Percentiles rank a stretch among this genome's conserved stretches.
Evolutionary conservation across 2,329 filamentous ascomycete species (phyloP).

Genomic region (Claviceps sp.): DNA sequence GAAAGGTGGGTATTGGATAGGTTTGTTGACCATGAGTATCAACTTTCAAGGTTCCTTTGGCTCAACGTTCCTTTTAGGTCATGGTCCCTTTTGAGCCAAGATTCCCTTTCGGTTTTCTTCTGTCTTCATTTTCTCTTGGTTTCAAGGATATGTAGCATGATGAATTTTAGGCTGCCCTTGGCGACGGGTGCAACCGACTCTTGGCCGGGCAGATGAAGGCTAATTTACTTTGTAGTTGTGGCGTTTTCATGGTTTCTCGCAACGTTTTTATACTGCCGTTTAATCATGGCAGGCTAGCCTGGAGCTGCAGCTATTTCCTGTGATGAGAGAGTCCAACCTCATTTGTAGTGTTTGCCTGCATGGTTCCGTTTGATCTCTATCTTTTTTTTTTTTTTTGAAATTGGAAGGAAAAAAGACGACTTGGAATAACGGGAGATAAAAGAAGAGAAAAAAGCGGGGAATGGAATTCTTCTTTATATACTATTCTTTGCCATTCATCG

Average conservation of each 20-base stretch:
- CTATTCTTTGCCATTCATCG: not conserved
- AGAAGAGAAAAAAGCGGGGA: not conserved
- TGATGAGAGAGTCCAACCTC: not conserved
- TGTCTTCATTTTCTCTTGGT: not conserved
- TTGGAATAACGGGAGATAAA: not conserved
- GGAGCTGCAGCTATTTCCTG: not conserved
- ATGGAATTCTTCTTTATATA: not conserved
- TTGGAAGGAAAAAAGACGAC: not conserved
- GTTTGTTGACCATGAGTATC: not conserved
- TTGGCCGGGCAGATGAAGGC: not conserved
- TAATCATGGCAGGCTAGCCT: not conserved
- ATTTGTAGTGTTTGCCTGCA: not conserved
- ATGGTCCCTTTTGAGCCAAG: no score
- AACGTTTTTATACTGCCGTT: not conserved
- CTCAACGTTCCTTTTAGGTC: no score
- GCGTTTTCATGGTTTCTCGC: not conserved
- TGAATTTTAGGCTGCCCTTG: not conserved
- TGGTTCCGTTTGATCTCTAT: no score
- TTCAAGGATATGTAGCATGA: not conserved
- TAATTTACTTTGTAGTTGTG: not conserved
- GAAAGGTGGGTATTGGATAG: not conserved
- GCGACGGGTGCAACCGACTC: not conserved
- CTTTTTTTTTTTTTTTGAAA: no score
- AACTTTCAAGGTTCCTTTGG: not conserved
- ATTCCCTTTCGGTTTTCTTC: not conserved